Base-by-base conservation (phyloP, 805 yeast species). In the Ogataea trehaloabstinens region DNA sequence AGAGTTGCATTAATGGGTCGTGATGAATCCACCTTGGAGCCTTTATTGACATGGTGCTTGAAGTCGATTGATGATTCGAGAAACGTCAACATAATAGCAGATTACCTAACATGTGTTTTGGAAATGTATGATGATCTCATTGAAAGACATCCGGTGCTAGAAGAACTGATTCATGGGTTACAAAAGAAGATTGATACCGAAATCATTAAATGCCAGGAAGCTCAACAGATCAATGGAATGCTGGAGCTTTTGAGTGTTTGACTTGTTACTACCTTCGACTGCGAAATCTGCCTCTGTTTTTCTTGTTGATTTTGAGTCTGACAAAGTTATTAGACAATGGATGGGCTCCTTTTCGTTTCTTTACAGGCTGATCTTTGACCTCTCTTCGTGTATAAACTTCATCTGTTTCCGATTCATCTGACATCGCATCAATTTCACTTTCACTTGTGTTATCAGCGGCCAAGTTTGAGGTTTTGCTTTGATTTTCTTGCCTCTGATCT, bases 161-260 rank as follows among this genome's bases (percentile, higher is more conserved):
- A 84, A 49, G 93, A 85, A 51, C 69, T 87, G 37, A 64, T 89
- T 33, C 64, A 70, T 35, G 74, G 76, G 40, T 66, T 93, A 46
- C 70, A 73, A 50, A 74, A 74, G 56, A 78, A 77, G 52, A 71
- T 91, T 19, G 75, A 73, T 40, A 58, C 66, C 24, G 97, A 91
- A 63, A 77, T 89, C 18, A 74, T 73, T 40, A 81, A 84, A 55
- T 85, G 96, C 31, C 78, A 78, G 57, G 96, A 90, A 58, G 95
- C 97, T 5, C 85, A 83, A 60, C 82, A 80, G 58, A 79, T 93
- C 31, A 88, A 85, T 53, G 99, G 99, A 38, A 93, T 93, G 97
- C 68, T 93, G 52, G 95, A 88, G 63, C 64, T 93, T 51, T 70
- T 91, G 53, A 82, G 89, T 35, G 74, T 56, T 65, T 44, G 74